A percentile compares a stretch with the other conserved stretches of the same genome.
Evolutionary conservation across 805 yeast species (phyloP).

Genomic region (Ogataea nitratoaversa): DNA sequence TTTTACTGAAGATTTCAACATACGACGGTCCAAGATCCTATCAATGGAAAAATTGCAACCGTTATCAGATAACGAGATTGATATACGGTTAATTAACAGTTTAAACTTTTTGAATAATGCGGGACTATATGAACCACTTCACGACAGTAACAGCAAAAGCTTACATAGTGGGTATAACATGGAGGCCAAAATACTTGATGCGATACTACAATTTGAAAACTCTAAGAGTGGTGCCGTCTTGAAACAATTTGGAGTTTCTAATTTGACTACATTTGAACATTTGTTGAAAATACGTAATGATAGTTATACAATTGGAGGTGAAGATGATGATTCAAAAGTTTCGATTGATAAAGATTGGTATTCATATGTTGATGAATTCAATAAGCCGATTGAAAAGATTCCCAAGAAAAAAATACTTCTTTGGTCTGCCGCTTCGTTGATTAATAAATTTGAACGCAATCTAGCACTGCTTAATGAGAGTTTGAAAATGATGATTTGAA

Average conservation of each 20-base stretch:
- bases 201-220: slow-evolving; percentile 20
- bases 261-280: slow-evolving; percentile 5
- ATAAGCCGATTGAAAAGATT: background rate
- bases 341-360: slow-evolving; percentile 8
- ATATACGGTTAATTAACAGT: slow-evolving; percentile 18
- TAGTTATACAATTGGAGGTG: background rate
- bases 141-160: background rate
- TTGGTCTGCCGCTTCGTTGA: slow-evolving; percentile 6
- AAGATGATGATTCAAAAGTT: background rate
- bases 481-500: slow-evolving; percentile 11
- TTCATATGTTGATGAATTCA: slow-evolving; percentile 6
- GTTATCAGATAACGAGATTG: slow-evolving; percentile 10
- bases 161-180: too few species aligned
- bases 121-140: slow-evolving; percentile 8
- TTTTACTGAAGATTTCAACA: slow-evolving; percentile 21
- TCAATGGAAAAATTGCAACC: background rate
- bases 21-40: slow-evolving; percentile 10
- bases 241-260: slow-evolving; percentile 3
- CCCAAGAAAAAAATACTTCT: slow-evolving; percentile 3
- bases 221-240: background rate
- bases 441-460: slow-evolving; percentile 17
- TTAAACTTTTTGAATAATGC: slow-evolving; percentile 26
- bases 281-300: slow-evolving; percentile 1
- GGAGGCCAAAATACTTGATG: slow-evolving; percentile 15
- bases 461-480: slow-evolving; percentile 21